A percentile compares a stretch with the other conserved stretches of the same genome.
Evolutionary conservation across 169 alveolate genomes (phyloP).

Genomic region (Cryptosporidium andersoni): DNA sequence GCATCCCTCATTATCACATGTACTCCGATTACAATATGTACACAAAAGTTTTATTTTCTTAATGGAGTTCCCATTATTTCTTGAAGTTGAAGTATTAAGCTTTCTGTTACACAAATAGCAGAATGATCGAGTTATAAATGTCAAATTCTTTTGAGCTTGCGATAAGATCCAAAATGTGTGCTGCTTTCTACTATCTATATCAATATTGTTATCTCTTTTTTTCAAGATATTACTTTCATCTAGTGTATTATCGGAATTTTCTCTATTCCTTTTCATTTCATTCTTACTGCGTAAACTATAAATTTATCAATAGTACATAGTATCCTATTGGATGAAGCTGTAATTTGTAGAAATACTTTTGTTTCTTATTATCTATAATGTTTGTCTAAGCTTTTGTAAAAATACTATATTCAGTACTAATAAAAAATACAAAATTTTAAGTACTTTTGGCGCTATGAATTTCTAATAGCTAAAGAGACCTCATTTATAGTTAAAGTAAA

Average conservation of each 20-base stretch:
- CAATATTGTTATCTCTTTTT: conserved; percentile 42
- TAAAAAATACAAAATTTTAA: no score
- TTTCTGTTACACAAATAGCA: conserved; percentile 40
- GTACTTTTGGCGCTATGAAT: no score
- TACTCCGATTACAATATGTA: conserved; percentile 20
- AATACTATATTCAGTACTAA: no score
- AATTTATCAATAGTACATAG: neutral
- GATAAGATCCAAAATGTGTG: conserved; percentile 53
- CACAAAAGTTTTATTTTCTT: conserved; percentile 3
- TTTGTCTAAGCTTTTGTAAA: no score
- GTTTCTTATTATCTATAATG: no score
- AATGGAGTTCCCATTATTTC: neutral
- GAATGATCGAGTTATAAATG: neutral
- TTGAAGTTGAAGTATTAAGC: neutral
- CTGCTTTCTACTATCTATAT: conserved; percentile 23
- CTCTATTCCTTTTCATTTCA: conserved; percentile 49
- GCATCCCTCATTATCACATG: conserved; percentile 26
- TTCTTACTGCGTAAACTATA: neutral
- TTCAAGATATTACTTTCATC: conserved; percentile 13
- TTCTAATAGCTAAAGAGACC: no score
- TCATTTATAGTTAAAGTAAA: no score
- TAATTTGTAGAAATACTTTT: no score
- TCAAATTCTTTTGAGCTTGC: conserved; percentile 39
- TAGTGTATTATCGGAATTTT: neutral
- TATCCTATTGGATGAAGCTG: no score